Evolutionary conservation across 2,329 filamentous ascomycete genomes (phyloP), one percentile per base, ranked within the genome.

Genomic region (Hypoxylon sp.): DNA sequence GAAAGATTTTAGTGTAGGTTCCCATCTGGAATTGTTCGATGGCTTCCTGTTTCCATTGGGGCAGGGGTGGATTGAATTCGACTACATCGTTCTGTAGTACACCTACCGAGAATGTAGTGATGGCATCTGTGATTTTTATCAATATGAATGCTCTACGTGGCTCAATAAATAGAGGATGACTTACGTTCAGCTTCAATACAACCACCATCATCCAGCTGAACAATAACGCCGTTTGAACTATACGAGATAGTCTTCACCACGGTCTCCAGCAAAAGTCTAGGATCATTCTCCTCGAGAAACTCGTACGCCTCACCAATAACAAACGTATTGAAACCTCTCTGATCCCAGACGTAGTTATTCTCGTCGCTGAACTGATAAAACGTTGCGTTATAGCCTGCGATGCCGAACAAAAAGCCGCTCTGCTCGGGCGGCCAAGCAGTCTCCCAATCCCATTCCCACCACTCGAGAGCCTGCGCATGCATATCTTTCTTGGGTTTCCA

Each of bases 1-100:
- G 71, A 69, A 89, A 89, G 54, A 89, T 81, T 65, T 90, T 90
- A 41, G 85, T 89, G 69, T 89, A 90, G 0, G 84, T 88, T 5
- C 82, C 86, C 81, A 89, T 88, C 54, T 76, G 73, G 65, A 88
- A 88, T 26, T 79, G 82, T 2, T 81, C 77, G 41, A 89, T 86
- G 0, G 83, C 81, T 2, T 76, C 76, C 9, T 78, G 73, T 67
- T 90, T 89, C 86, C 85, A 89, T 2, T 67, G 67, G 0, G 86
- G 87, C 0, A 89, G 72, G 4, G 70, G 59, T 0, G 87, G 86
- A 7, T 73, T 63, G 63, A 89, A 90, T 0, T 69, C 66, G 1
- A 89, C 77, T 0, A 72, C 76, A 2, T 83, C 75, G 54, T 83
- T 80, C 63, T 89, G 86, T 1, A 89, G 71, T 0, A 89, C 86